Percentiles rank a stretch among this genome's conserved stretches.
Conservation (phyloP, 2,329 filamentous ascomycete species). For the Sordariomycetes sp. region DNA sequence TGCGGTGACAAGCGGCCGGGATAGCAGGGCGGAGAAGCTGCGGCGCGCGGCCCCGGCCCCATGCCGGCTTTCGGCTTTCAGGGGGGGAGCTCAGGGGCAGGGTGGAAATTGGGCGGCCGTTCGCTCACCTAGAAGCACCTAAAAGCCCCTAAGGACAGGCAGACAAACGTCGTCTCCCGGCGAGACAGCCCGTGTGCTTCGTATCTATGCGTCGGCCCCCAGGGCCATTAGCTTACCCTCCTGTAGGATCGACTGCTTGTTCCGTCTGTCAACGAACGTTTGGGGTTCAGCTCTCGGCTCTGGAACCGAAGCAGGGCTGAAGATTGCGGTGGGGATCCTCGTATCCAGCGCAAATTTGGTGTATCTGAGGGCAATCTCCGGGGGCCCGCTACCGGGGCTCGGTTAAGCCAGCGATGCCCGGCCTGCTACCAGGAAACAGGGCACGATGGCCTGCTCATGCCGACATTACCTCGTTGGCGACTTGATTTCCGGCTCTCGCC, state of each 20-base stretch:
- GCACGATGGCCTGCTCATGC: not conserved
- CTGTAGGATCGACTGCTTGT: too few species aligned
- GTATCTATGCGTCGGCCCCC: too few species aligned
- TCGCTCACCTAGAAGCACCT: too few species aligned
- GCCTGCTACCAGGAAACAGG: not conserved
- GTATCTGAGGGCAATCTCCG: not conserved
- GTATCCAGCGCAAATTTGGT: not conserved
- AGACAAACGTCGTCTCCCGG: too few species aligned
- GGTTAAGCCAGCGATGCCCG: not conserved
- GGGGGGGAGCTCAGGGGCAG: not conserved
- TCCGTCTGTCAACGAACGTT: not conserved
- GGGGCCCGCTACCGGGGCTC: not conserved
- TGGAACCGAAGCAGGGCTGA: not conserved
- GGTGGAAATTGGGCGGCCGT: too few species aligned
- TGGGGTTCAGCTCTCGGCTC: not conserved
- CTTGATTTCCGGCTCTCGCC: too few species aligned
- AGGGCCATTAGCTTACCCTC: too few species aligned
- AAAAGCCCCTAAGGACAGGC: too few species aligned
- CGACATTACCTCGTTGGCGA: too few species aligned
- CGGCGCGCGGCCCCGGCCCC: too few species aligned
- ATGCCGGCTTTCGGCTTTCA: not conserved
- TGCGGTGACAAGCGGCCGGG: not conserved
- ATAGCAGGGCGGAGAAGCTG: not conserved
- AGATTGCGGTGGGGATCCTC: not conserved
- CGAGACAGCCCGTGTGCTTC: too few species aligned